Percentiles rank a stretch among this genome's conserved stretches.
phyloP scores from a whole-genome alignment of 768 basidiomycete genomes.

The Cubamyces lactineus region DNA sequence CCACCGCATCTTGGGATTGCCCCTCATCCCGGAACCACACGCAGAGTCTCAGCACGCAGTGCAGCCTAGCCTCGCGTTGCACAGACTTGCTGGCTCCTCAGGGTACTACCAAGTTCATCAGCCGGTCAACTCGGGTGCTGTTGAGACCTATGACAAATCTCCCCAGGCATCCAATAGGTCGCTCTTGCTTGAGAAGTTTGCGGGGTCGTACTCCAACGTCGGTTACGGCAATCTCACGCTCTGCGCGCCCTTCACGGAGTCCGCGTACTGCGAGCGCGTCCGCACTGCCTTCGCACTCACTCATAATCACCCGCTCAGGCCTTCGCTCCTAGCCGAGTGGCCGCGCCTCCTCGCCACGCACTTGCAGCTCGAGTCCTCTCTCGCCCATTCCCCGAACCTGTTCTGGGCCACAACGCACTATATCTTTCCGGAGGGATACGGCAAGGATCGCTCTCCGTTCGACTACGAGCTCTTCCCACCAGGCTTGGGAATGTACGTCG shows the following conservation, averaged over 20 bases:
- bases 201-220: conserved; percentile 41
- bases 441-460: not conserved
- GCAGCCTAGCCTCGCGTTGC: not conserved
- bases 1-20: conserved; percentile 19
- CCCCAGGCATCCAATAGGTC: not conserved
- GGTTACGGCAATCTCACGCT: conserved; percentile 45
- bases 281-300: conserved; percentile 36
- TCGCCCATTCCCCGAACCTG: not conserved
- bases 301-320: conserved; percentile 1
- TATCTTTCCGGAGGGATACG: conserved; percentile 7
- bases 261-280: conserved; percentile 31
- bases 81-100: not conserved
- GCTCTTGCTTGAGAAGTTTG: conserved; percentile 29
- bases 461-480: conserved; percentile 6
- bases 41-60: not conserved
- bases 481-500: not conserved
- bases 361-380: not conserved
- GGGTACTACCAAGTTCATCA: not conserved
- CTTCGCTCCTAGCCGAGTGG: conserved; percentile 34
- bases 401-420: conserved; percentile 6
- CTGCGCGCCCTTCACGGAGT: conserved; percentile 35
- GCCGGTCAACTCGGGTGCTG: no score
- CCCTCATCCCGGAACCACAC: conserved; percentile 1
- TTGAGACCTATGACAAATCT: no score
- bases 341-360: conserved; percentile 28